Evolutionary conservation across 1,284 basidiomycete genomes (phyloP), one percentile per base, ranked within the genome.

Genomic region (Omphalotus olearius): DNA sequence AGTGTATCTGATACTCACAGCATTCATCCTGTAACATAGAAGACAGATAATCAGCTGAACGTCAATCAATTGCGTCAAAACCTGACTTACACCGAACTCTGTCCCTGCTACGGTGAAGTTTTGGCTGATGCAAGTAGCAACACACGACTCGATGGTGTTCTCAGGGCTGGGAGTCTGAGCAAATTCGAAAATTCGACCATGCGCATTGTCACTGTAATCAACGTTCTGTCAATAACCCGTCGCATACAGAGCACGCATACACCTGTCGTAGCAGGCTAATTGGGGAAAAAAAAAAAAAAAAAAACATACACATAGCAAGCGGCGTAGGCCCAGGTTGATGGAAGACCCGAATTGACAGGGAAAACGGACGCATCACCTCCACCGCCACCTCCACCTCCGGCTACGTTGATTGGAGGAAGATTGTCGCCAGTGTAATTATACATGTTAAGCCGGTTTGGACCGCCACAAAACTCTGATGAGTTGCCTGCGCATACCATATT

Each of bases 371-470:
- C 54, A 1, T 64, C 60, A n/a, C 57, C 64, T 6, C 63, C 68
- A 6, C 65, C 72, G 2, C 71, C 73, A 6, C 70, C 73, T 3
- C 70, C 72, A 6, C 69, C 69, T 30, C 66, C 69, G 28, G 60
- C 63, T 9, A 59, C 62, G 25, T 70, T 64, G 6, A 68, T 64
- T 6, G 73, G 64, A 10, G 80, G 75, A 30, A 80, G 72, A 45
- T 70, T 65, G 2, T 74, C 76, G 0, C 82, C 82, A 37, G 82
- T 85, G 57, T 78, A 85, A 64, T 85, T 83, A 63, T 85, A 87
- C 6, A 83, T 63, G 56, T 75, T 76, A 36, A 82, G 63, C 40
- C 72, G 63, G 57, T 80, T 70, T 0, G 85, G 77, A 28, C 85
- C 88, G 39, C 88, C 85, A 59, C 88, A 89, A 51, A 79, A 79